Conservation (phyloP, 768 basidiomycete species). For the Leccinum truebloodii region DNA sequence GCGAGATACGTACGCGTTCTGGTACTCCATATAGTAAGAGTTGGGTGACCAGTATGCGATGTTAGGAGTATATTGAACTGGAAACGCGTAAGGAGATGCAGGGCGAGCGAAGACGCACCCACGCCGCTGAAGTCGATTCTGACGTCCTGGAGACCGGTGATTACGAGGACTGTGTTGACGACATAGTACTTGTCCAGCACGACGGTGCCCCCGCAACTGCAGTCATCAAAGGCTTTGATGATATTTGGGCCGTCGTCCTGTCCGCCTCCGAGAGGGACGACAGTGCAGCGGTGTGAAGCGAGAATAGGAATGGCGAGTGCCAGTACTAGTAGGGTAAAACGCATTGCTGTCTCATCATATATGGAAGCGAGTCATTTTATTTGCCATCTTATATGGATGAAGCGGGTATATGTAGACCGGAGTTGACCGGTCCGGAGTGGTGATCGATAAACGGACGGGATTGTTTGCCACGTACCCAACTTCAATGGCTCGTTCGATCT, state of each 20-base stretch:
- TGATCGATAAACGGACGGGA: constrained; percentile 22
- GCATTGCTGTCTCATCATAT: no score
- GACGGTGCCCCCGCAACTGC: constrained; percentile 27
- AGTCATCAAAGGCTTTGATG: constrained; percentile 32
- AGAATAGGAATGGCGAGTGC: not conserved
- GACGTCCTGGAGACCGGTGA: constrained; percentile 38
- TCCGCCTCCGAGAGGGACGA: constrained; percentile 18
- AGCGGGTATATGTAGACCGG: not conserved
- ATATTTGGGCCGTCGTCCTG: constrained; percentile 33
- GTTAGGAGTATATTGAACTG: constrained; percentile 40
- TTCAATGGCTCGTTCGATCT: constrained; percentile 18
- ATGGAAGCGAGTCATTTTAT: no score
- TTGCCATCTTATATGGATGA: no score
- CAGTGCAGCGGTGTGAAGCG: constrained; percentile 21
- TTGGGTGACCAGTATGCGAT: constrained; percentile 41
- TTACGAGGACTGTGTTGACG: constrained; percentile 42
- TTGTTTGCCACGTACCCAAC: constrained; percentile 12
- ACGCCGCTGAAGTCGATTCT: constrained; percentile 41
- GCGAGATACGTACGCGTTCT: constrained; percentile 38
- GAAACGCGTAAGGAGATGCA: not conserved
- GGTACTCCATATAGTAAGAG: constrained; percentile 42
- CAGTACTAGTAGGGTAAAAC: not conserved
- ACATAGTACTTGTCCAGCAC: constrained; percentile 36
- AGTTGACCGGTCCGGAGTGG: not conserved
- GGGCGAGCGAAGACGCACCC: constrained; percentile 20